Evolutionary conservation across 192 early-diverging fungal species (phyloP).

Genomic region (Backusella luteola): DNA sequence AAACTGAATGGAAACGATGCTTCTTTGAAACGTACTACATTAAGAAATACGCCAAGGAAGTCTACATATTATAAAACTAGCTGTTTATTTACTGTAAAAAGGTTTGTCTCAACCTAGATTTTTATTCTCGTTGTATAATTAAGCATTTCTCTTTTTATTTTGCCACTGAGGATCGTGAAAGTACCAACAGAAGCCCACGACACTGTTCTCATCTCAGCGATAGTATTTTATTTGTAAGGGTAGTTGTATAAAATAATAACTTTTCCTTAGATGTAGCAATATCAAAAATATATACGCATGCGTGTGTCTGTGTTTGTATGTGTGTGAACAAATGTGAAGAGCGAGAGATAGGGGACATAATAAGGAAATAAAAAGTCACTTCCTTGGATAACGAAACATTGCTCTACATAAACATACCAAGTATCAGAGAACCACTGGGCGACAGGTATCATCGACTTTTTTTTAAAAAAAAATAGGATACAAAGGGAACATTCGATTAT

Average conservation of each 20-base stretch:
- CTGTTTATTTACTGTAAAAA: not conserved
- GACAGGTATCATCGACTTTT: not conserved
- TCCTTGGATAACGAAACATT: not conserved
- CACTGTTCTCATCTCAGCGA: not conserved
- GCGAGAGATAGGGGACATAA: not conserved
- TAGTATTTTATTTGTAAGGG: not conserved
- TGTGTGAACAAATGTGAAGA: not conserved
- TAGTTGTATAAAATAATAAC: not conserved
- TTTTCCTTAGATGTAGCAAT: not conserved
- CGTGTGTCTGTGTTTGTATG: no score
- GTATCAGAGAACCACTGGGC: not conserved
- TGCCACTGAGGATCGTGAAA: not conserved
- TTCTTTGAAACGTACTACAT: not conserved
- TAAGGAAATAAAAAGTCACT: not conserved
- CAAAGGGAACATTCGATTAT: not conserved
- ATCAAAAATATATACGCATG: not conserved
- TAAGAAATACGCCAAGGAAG: not conserved
- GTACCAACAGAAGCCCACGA: not conserved
- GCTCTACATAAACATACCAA: not conserved
- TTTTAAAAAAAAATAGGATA: not conserved
- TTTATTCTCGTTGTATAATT: not conserved
- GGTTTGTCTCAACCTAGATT: not conserved
- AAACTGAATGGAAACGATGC: not conserved
- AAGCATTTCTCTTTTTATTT: not conserved
- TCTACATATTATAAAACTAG: not conserved